Percentiles rank a stretch among this genome's conserved stretches.
Conservation (phyloP, 345 rosid genomes). For the Raphanus sativus region DNA sequence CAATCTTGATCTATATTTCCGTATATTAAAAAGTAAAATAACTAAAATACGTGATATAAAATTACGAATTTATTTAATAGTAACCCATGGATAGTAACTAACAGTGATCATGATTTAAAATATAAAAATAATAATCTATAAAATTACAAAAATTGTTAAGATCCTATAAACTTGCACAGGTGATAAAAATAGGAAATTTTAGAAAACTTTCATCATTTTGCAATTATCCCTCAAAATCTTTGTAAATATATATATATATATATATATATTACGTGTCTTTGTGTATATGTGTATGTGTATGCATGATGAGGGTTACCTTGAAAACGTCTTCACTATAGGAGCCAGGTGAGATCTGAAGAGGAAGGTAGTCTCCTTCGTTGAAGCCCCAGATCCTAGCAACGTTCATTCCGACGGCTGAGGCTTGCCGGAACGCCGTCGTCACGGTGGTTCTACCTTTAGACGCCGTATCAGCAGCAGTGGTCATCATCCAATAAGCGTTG, state of each 20-base stretch:
- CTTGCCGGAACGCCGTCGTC: slow-evolving; percentile 49
- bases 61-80: not conserved
- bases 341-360: slow-evolving; percentile 79
- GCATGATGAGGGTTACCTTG: slow-evolving; percentile 46
- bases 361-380: slow-evolving; percentile 54
- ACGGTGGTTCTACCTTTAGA: slow-evolving; percentile 51
- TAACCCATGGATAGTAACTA: not conserved
- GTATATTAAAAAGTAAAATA: not conserved
- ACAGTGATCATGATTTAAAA: not conserved
- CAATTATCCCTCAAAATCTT: not conserved
- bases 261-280: not conserved
- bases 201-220: not conserved
- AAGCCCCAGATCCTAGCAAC: slow-evolving; percentile 84
- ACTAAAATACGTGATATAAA: not conserved
- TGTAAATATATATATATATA: not conserved
- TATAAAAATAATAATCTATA: not conserved
- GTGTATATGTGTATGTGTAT: not conserved
- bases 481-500: slow-evolving; percentile 86
- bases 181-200: not conserved
- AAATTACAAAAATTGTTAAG: not conserved
- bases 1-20: slow-evolving; percentile 2
- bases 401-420: slow-evolving; percentile 61
- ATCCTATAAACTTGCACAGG: not conserved
- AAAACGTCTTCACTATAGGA: slow-evolving; percentile 56
- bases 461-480: slow-evolving; percentile 49